Conservation (phyloP, 768 basidiomycete species). For the Tricholoma sp. region DNA sequence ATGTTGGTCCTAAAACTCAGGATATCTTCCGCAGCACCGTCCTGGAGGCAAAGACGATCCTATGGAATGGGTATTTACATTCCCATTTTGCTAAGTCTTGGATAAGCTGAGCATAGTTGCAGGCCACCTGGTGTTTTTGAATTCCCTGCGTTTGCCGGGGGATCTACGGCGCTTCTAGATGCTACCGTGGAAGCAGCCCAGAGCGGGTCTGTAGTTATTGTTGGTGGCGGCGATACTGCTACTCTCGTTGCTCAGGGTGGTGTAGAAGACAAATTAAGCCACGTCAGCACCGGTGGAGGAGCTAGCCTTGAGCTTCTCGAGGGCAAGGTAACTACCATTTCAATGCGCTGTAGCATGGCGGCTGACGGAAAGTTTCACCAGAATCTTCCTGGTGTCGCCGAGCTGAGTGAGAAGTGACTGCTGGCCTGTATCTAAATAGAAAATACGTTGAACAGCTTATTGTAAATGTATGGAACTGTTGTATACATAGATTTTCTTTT, state of each 20-base stretch:
- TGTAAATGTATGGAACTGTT: not conserved
- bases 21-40: constrained; percentile 79
- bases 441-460: not conserved
- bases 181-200: constrained; percentile 83
- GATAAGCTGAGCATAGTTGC: constrained; percentile 5
- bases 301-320: constrained; percentile 94
- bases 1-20: constrained; percentile 81
- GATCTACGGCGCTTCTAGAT: constrained; percentile 79
- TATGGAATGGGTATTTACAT: constrained; percentile 82
- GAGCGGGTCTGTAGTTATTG: constrained; percentile 86
- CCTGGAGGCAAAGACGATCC: constrained; percentile 85
- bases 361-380: constrained; percentile 25
- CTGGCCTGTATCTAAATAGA: not conserved
- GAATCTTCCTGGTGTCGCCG: constrained; percentile 89
- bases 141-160: constrained; percentile 84
- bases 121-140: constrained; percentile 98
- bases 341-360: not conserved
- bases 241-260: constrained; percentile 86
- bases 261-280: constrained; percentile 85
- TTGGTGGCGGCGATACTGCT: constrained; percentile 96
- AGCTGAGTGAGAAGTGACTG: constrained; percentile 72
- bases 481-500: not conserved
- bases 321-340: constrained; percentile 68
- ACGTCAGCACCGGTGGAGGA: constrained; percentile 95
- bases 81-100: not conserved